phyloP scores from a whole-genome alignment of 768 basidiomycete genomes.

The Boletales sp. region DNA sequence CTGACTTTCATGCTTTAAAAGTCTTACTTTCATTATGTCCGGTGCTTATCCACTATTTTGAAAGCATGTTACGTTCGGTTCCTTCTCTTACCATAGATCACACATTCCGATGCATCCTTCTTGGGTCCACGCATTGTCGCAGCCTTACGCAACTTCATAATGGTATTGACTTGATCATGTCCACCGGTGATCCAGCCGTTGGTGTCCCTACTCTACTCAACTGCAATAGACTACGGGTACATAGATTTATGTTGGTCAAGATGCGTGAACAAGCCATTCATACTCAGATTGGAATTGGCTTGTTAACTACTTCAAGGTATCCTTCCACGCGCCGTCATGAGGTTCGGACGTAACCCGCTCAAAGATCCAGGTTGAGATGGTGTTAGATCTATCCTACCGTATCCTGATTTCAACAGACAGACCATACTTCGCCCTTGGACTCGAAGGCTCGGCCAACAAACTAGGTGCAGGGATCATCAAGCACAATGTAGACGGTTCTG shows the following conservation, averaged over 20 bases:
- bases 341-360: constrained; percentile 18
- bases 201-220: neutral
- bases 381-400: constrained; percentile 9
- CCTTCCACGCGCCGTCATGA: constrained; percentile 7
- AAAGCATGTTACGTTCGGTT: constrained; percentile 7
- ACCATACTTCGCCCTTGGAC: constrained; percentile 83
- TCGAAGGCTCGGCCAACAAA: constrained; percentile 98
- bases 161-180: constrained; percentile 5
- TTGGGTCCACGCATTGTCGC: constrained; percentile 1
- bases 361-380: constrained; percentile 31
- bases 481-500: constrained; percentile 70
- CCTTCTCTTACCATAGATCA: constrained; percentile 22
- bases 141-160: constrained; percentile 7
- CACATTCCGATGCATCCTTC: constrained; percentile 13
- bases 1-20: constrained; percentile 91
- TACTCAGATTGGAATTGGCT: too few species aligned
- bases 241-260: neutral
- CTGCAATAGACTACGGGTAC: neutral
- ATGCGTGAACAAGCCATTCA: neutral
- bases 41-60: neutral
- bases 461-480: constrained; percentile 90
- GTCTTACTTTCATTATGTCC: neutral
- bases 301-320: too few species aligned
- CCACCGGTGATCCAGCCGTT: neutral
- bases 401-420: constrained; percentile 42